These are phyloP conservation scores for Penicillium herquei DNA, from an alignment of 495 filamentous ascomycete species.

Conservation along the genomic window DNA sequence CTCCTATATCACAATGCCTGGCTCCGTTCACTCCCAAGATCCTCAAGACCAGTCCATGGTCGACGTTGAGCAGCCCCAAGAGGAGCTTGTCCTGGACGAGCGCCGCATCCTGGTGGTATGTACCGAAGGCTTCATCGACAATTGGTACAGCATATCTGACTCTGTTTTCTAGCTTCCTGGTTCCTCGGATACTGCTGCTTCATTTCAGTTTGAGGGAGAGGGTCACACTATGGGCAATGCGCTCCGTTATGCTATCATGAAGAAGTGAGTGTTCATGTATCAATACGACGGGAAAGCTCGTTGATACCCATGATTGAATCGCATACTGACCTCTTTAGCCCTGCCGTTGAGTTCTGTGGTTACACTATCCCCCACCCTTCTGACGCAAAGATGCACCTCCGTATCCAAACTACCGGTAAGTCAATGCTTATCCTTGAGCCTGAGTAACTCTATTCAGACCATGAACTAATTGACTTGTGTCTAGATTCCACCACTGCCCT, in stretches of 20 bases:
- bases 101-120: slow-evolving; percentile 58
- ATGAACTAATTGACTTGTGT: neutral
- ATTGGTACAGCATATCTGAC: neutral
- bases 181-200: slow-evolving; percentile 66
- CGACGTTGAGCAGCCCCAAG: slow-evolving; percentile 42
- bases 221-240: slow-evolving; percentile 96
- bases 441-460: neutral
- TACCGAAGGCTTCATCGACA: slow-evolving; percentile 9
- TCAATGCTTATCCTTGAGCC: slow-evolving; percentile 1
- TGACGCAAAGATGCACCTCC: slow-evolving; percentile 91
- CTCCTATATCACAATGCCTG: slow-evolving; percentile 33
- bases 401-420: slow-evolving; percentile 94
- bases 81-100: slow-evolving; percentile 46
- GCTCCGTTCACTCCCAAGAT: slow-evolving; percentile 43
- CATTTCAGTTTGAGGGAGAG: slow-evolving; percentile 87
- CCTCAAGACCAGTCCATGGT: slow-evolving; percentile 54
- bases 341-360: slow-evolving; percentile 94
- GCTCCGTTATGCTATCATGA: slow-evolving; percentile 93
- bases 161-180: slow-evolving; percentile 59
- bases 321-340: slow-evolving; percentile 28
- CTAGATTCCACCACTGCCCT: slow-evolving; percentile 76
- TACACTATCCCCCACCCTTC: slow-evolving; percentile 98
- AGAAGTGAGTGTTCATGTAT: slow-evolving; percentile 68
- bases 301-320: too few species aligned
- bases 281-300: neutral